Base-by-base conservation (phyloP, 805 yeast genomes). In the Kodamaea hsintzibuensis region DNA sequence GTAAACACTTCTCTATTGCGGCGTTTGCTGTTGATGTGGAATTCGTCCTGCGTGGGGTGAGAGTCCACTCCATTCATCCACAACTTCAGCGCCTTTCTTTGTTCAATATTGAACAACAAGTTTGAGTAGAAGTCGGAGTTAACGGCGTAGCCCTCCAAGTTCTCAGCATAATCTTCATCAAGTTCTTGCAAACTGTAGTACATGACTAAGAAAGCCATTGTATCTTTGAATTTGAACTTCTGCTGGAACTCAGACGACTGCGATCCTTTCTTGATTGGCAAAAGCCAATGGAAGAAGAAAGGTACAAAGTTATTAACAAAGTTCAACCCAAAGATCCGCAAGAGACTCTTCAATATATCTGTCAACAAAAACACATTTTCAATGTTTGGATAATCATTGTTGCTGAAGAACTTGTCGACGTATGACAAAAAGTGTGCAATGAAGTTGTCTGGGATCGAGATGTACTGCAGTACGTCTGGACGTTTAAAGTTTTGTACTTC, bases 281-380 rank as follows among this genome's bases (percentile, higher is more conserved):
- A 49, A 42, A 64, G 60, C 84, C 84, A 81, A 52, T 71, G 72
- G 52, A 70, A 70, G 56, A 80, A 75, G 57, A 73, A 78, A 2
- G 82, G 78, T 2, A 81, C 54, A 47, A 73, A 76, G 56, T 79
- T 79, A 55, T 66, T 72, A 18, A 79, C 60, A 22, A 80, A 74
- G 58, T 81, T 82, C 48, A 80, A 64, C 1, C 85, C 86, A 51
- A 74, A 74, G 25, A 68, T 68, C 9, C 60, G 53, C 17, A 68
- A 53, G 53, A 57, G 45, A 42, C 57, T 60, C 33, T 63, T 61
- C 14, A 73, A 53, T 18, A 67, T 58, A 3, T 58, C 62, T 2
- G 65, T 57, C 25, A 73, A 54, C 6, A 64, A 56, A 0, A 52
- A 50, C 16, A 67, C 61, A 30, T 71, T 57, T 45, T 66, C 68